Evolutionary conservation across 2,329 filamentous ascomycete species (phyloP).

Genomic region (Sclerotinia trifoliorum): DNA sequence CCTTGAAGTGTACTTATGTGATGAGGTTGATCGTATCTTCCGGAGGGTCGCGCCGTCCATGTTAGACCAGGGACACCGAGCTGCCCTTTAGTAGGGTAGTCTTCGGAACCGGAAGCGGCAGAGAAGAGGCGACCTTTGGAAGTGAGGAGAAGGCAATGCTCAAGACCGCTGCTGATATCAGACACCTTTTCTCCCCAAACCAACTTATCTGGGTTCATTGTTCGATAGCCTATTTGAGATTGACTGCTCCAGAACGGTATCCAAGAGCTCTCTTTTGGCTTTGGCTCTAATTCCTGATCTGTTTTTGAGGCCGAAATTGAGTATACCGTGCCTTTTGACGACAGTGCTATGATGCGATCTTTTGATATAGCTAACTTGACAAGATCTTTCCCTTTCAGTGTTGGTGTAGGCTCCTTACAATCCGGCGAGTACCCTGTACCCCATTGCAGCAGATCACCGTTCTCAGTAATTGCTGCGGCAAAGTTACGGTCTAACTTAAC

Average conservation of each 20-base stretch:
- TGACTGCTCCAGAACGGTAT: constrained; percentile 67
- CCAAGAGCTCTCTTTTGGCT: constrained; percentile 65
- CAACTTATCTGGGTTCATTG: constrained; percentile 63
- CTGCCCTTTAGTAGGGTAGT: constrained; percentile 81
- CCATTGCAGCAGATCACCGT: constrained; percentile 91
- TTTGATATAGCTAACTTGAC: constrained; percentile 72
- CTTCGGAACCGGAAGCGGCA: constrained; percentile 73
- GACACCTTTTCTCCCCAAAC: constrained; percentile 69
- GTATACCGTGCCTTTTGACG: constrained; percentile 74
- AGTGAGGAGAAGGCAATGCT: constrained; percentile 85
- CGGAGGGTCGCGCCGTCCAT: constrained; percentile 74
- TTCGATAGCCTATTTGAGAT: constrained; percentile 67
- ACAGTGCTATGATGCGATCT: constrained; percentile 80
- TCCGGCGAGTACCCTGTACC: constrained; percentile 71
- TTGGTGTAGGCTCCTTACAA: constrained; percentile 62
- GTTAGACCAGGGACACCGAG: constrained; percentile 80
- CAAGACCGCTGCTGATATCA: constrained; percentile 73
- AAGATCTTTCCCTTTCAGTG: constrained; percentile 79
- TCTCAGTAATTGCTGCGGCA: constrained; percentile 82
- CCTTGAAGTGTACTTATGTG: constrained; percentile 72
- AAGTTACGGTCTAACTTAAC: constrained; percentile 80
- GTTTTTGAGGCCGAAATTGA: constrained; percentile 74
- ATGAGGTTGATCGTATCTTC: constrained; percentile 78
- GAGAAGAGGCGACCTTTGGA: constrained; percentile 84
- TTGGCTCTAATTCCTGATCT: constrained; percentile 66